Base-by-base conservation (phyloP, 805 yeast species). In the Zygotorulaspora sp. region DNA sequence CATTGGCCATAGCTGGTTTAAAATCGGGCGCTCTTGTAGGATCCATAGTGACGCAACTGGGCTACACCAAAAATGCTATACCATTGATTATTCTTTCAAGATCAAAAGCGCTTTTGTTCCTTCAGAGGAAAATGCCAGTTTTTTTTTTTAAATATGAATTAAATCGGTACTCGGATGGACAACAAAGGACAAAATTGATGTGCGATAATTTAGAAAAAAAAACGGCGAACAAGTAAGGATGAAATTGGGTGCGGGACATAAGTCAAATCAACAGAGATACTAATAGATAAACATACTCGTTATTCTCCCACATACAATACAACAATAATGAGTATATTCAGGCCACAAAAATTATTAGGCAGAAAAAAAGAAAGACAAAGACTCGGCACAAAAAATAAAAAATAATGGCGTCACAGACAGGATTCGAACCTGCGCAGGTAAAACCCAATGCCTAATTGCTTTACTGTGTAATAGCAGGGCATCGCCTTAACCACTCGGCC, bases 351-450 rank as follows among this genome's bases (percentile, higher is more conserved):
- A 9, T 7, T 28, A 12, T 19, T 21, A 14, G 21, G 25, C 3
- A 29, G 13, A 22, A 11, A 6, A 13, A 21, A 21, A 21, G 9
- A 10, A 10, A 21, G 23, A 21, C 23, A 21, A 10, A 7, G 23
- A 10, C 9, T 21, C 23, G 10, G 10, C 23, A 21, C 10, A 8
- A 29, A 44, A 43, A 31, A 30, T 38, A 52, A 62, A 73, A 75
- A 75, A 69, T 74, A 68, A 68, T 63, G 61, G 52, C 95, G 96
- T 83, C 84, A 86, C 94, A 83, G 94, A 85, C 95, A 86, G 94
- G 96, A 86, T 86, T 86, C 96, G 96, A 86, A 86, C 96, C 94
- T 86, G 95, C 95, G 96, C 79, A 77, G 82, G 86, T 78, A 80
- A 71, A 80, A 77, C 86, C 82, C 85, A 80, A 78, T 77, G 84